phyloP scores from a whole-genome alignment of 2,329 filamentous ascomycete genomes.

The Fusarium sp. region DNA sequence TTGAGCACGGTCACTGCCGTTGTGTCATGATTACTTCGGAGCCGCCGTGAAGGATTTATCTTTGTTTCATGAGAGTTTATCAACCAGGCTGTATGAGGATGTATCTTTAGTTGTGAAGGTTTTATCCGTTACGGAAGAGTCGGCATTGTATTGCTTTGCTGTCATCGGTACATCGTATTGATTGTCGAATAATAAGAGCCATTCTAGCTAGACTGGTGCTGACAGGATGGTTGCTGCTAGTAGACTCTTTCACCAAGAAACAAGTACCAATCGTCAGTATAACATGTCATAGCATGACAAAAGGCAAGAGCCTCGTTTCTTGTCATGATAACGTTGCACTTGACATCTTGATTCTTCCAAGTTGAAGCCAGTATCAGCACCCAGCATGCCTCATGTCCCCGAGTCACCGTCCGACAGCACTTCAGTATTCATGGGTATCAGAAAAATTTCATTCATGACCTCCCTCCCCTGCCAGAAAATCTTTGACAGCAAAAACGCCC shows the following conservation, averaged over 20 bases:
- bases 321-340: background rate
- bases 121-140: conserved; percentile 11
- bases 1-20: background rate
- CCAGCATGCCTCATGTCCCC: background rate
- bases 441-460: conserved; percentile 43
- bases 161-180: background rate
- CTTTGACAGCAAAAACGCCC: conserved; percentile 40
- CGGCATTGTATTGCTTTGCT: background rate
- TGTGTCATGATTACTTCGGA: background rate
- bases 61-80: background rate
- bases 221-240: background rate
- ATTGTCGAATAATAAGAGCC: background rate
- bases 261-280: background rate
- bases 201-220: conserved; percentile 3
- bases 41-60: background rate
- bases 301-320: background rate
- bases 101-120: background rate
- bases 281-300: background rate
- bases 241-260: background rate
- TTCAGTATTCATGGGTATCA: conserved; percentile 39
- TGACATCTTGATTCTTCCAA: background rate
- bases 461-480: conserved; percentile 31
- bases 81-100: background rate
- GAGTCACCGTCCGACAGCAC: conserved; percentile 37
- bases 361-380: background rate